Conservation (phyloP, 306 rosid species). For the Fragaria vesca region DNA sequence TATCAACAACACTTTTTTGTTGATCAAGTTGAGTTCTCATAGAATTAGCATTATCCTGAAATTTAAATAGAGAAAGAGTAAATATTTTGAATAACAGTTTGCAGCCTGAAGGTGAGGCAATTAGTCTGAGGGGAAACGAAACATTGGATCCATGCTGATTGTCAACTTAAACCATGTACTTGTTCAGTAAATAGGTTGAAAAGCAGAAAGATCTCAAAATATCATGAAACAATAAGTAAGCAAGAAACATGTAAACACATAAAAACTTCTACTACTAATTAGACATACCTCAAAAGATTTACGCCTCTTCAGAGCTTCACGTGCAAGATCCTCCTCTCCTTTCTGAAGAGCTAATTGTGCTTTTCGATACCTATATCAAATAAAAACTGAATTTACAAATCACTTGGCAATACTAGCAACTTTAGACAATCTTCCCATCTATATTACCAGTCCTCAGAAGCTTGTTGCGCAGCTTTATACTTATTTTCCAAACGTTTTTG, state of each 20-base stretch:
- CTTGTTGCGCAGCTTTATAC: slow-evolving; percentile 82
- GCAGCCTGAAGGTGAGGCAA: background rate
- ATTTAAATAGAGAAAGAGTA: slow-evolving; percentile 22
- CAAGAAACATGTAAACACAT: background rate
- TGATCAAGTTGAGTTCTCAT: slow-evolving; percentile 94
- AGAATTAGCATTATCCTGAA: slow-evolving; percentile 93
- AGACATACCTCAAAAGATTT: slow-evolving; percentile 80
- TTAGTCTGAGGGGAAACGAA: background rate
- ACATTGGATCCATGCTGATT: background rate
- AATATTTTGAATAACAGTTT: background rate
- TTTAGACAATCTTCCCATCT: slow-evolving; percentile 9
- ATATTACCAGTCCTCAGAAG: slow-evolving; percentile 94
- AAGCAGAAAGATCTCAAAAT: background rate
- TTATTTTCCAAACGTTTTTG: slow-evolving; percentile 90
- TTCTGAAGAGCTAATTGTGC: slow-evolving; percentile 94
- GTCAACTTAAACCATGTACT: background rate
- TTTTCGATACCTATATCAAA: slow-evolving; percentile 67
- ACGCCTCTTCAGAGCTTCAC: slow-evolving; percentile 93
- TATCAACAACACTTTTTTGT: slow-evolving; percentile 89
- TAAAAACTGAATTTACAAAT: slow-evolving; percentile 12
- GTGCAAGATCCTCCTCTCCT: slow-evolving; percentile 95
- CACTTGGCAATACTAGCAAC: slow-evolving; percentile 14
- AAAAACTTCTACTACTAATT: background rate
- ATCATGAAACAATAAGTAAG: background rate
- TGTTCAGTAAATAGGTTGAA: background rate